A percentile compares a stretch with the other conserved stretches of the same genome.
Evolutionary conservation across 257 asterid species (phyloP).

Genomic region (Solanum phureja): DNA sequence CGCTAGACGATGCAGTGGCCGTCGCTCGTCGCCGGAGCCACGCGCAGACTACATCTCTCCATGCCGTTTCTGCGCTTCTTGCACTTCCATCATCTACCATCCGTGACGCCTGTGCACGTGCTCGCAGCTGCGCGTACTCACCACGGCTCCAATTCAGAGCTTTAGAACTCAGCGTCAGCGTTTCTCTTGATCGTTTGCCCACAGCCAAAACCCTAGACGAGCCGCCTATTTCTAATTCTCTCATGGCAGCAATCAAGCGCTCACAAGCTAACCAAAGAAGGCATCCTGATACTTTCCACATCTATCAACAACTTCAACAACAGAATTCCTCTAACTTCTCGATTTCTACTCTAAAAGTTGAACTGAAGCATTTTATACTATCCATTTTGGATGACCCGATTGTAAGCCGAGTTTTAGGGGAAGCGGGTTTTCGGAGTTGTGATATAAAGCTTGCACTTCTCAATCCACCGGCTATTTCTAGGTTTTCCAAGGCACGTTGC

Average conservation of each 20-base stretch:
- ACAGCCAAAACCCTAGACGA: conserved; percentile 38
- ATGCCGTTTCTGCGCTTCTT: conserved; percentile 68
- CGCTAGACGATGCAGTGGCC: conserved; percentile 68
- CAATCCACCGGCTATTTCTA: conserved; percentile 51
- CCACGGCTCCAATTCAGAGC: conserved; percentile 82
- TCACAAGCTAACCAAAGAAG: conserved; percentile 95
- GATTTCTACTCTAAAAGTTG: conserved; percentile 68
- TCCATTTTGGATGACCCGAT: conserved; percentile 91
- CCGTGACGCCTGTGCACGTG: conserved; percentile 77
- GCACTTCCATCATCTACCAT: conserved; percentile 54
- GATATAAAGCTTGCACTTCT: conserved; percentile 65
- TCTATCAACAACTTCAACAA: conserved; percentile 61
- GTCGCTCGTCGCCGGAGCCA: conserved; percentile 81
- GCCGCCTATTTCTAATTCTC: conserved; percentile 82
- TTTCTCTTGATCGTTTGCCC: conserved; percentile 70
- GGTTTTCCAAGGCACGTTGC: conserved; percentile 32
- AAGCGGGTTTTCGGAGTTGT: conserved; percentile 78
- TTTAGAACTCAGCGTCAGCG: conserved; percentile 63
- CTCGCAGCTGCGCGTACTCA: conserved; percentile 57
- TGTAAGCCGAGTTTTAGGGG: conserved; percentile 81
- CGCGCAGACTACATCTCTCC: conserved; percentile 85
- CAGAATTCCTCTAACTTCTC: conserved; percentile 23
- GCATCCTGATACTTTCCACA: conserved; percentile 79
- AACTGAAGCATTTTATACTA: conserved; percentile 64
- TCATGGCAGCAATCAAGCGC: conserved; percentile 95